A percentile compares a stretch with the other conserved stretches of the same genome.
These are phyloP conservation scores for Saccharomycopsis selenospora DNA, from an alignment of 805 yeast species.

Conservation along the genomic window DNA sequence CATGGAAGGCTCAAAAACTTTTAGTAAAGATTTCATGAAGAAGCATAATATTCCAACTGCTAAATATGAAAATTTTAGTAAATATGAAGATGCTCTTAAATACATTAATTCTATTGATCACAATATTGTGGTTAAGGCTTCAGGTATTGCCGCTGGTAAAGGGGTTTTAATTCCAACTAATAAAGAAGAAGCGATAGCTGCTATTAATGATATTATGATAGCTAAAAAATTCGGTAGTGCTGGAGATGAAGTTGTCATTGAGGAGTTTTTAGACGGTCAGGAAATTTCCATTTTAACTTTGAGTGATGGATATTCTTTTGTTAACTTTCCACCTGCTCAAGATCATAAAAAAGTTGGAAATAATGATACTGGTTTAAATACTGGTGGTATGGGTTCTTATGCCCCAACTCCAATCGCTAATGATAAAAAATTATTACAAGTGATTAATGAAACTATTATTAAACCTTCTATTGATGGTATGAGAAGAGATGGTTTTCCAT, in stretches of 20 bases:
- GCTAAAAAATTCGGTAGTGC: conserved; percentile 85
- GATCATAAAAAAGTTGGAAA: conserved; percentile 95
- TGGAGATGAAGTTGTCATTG: conserved; percentile 91
- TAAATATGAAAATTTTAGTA: conserved; percentile 71
- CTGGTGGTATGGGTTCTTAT: conserved; percentile 99
- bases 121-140: conserved; percentile 89
- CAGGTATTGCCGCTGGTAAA: conserved; percentile 98
- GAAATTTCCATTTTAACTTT: conserved; percentile 89
- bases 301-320: conserved; percentile 87
- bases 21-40: conserved; percentile 89
- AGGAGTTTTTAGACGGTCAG: conserved; percentile 94
- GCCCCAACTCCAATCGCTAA: conserved; percentile 98
- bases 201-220: conserved; percentile 83
- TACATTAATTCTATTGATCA: conserved; percentile 61
- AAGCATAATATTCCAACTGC: conserved; percentile 94
- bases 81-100: conserved; percentile 64
- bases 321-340: conserved; percentile 94
- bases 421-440: conserved; percentile 48
- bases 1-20: conserved; percentile 96
- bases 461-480: conserved; percentile 92
- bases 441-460: conserved; percentile 68
- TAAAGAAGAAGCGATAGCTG: conserved; percentile 77
- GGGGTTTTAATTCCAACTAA: conserved; percentile 90
- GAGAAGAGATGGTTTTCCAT: conserved; percentile 92
- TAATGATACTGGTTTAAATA: conserved; percentile 88